Evolutionary conservation across 2,329 filamentous ascomycete genomes (phyloP).

Genomic region (Aquanectria penicillioides): DNA sequence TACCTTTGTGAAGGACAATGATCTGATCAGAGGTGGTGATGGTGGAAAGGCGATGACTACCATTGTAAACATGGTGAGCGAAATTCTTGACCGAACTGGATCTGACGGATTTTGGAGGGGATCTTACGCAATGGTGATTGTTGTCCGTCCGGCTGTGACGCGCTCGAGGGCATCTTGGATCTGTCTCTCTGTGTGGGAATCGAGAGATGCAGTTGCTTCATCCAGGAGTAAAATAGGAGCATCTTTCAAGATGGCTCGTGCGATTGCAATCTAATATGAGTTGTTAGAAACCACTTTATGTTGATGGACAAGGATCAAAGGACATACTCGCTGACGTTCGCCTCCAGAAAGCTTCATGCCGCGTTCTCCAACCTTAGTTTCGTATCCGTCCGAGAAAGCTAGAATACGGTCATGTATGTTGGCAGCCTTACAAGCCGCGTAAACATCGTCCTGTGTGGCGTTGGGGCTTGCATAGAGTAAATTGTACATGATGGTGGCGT

Average conservation of each 20-base stretch:
- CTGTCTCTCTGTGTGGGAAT: constrained; percentile 67
- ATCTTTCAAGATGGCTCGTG: constrained; percentile 74
- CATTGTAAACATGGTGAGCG: constrained; percentile 7
- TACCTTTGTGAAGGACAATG: constrained; percentile 62
- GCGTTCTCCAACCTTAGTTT: constrained; percentile 63
- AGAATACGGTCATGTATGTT: constrained; percentile 66
- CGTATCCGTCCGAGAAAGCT: constrained; percentile 62
- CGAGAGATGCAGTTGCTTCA: constrained; percentile 76
- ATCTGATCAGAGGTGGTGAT: constrained; percentile 66
- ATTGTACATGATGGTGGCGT: constrained; percentile 66
- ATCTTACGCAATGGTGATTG: constrained; percentile 61
- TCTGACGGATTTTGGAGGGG: background rate
- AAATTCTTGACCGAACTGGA: background rate
- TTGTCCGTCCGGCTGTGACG: constrained; percentile 60
- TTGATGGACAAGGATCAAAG: background rate
- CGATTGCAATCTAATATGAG: constrained; percentile 60
- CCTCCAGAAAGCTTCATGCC: constrained; percentile 67
- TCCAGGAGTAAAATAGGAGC: constrained; percentile 77
- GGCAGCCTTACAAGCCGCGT: constrained; percentile 61
- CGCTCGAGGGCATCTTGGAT: constrained; percentile 65
- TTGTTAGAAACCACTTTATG: background rate
- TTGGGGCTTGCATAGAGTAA: constrained; percentile 61
- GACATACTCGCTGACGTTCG: constrained; percentile 64
- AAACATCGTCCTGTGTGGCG: constrained; percentile 60
- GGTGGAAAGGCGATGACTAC: constrained; percentile 65